Percentiles rank a stretch among this genome's conserved stretches.
Conservation (phyloP, 805 yeast species). For the Cyberlindnera maclurae region DNA sequence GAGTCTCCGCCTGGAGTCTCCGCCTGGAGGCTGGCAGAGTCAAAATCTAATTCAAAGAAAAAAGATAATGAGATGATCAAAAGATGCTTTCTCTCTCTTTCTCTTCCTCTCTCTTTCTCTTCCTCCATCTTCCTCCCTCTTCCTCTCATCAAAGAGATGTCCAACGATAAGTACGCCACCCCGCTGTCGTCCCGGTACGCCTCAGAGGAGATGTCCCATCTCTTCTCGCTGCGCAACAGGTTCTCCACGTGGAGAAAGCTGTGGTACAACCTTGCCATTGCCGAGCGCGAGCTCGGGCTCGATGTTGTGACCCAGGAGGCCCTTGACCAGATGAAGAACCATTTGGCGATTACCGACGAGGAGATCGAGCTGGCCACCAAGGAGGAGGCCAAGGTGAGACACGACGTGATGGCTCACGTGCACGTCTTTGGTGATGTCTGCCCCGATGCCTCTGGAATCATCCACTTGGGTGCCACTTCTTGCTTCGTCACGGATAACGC, state of each 20-base stretch:
- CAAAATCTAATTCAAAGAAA: too few relatives aligned
- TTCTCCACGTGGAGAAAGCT: slow-evolving; percentile 98
- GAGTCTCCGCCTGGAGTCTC: too few relatives aligned
- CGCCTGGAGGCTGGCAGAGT: too few relatives aligned
- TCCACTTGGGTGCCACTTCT: slow-evolving; percentile 96
- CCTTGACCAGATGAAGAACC: slow-evolving; percentile 71
- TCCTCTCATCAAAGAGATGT: slow-evolving; percentile 13
- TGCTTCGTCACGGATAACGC: slow-evolving; percentile 98
- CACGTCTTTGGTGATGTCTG: slow-evolving; percentile 89
- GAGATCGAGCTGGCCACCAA: slow-evolving; percentile 83
- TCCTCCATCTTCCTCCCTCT: neutral
- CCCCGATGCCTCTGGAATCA: slow-evolving; percentile 96
- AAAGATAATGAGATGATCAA: neutral
- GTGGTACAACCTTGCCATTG: slow-evolving; percentile 92
- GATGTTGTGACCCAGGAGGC: slow-evolving; percentile 85
- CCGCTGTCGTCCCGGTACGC: slow-evolving; percentile 97
- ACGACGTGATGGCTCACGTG: slow-evolving; percentile 99
- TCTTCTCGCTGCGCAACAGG: slow-evolving; percentile 89
- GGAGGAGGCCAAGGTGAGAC: slow-evolving; percentile 97
- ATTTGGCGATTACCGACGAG: slow-evolving; percentile 82
- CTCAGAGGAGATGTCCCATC: slow-evolving; percentile 90
- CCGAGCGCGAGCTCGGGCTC: slow-evolving; percentile 89
- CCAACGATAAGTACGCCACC: slow-evolving; percentile 73
- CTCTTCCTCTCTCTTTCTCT: too few relatives aligned
- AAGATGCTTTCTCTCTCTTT: too few relatives aligned